These are phyloP conservation scores for Aureobasidium zeae DNA, from an alignment of 2,329 filamentous ascomycete genomes.

Conservation along the genomic window DNA sequence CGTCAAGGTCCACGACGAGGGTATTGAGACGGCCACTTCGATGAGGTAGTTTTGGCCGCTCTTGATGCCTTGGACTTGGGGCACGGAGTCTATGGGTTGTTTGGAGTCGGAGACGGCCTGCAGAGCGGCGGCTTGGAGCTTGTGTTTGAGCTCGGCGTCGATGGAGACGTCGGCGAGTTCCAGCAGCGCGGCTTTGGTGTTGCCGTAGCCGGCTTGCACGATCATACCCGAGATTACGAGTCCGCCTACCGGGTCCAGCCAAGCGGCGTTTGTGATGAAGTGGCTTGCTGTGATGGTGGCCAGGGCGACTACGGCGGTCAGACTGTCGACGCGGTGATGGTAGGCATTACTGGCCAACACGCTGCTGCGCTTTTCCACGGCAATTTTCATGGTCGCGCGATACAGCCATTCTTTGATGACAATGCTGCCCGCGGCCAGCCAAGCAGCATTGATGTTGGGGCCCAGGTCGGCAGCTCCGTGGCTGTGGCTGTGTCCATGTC, in stretches of 20 bases:
- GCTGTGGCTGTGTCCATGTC: conserved; percentile 57
- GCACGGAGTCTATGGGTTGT: conserved; percentile 16
- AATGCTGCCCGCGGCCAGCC: conserved; percentile 85
- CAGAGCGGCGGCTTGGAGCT: conserved; percentile 56
- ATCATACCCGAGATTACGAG: conserved; percentile 90
- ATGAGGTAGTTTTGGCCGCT: conserved; percentile 94
- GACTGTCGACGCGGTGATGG: conserved; percentile 90
- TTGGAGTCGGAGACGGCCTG: conserved; percentile 43
- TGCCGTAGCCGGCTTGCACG: conserved; percentile 77
- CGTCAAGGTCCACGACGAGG: conserved; percentile 64
- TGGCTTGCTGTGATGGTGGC: conserved; percentile 85
- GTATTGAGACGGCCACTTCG: conserved; percentile 77
- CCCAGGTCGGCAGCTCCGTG: conserved; percentile 47
- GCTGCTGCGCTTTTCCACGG: conserved; percentile 85
- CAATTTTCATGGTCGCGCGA: conserved; percentile 94
- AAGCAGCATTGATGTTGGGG: conserved; percentile 87
- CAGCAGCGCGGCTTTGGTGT: conserved; percentile 70
- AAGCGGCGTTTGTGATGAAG: conserved; percentile 71
- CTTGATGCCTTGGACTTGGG: conserved; percentile 68
- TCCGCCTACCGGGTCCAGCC: conserved; percentile 90
- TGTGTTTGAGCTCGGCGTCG: conserved; percentile 70
- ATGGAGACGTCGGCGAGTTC: conserved; percentile 88
- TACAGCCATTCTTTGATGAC: conserved; percentile 95
- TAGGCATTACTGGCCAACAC: conserved; percentile 93
- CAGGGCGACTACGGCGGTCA: conserved; percentile 89